A percentile compares a stretch with the other conserved stretches of the same genome.
phyloP scores from a whole-genome alignment of 352 stramenopile species.

The Phytopythium delawarense region DNA sequence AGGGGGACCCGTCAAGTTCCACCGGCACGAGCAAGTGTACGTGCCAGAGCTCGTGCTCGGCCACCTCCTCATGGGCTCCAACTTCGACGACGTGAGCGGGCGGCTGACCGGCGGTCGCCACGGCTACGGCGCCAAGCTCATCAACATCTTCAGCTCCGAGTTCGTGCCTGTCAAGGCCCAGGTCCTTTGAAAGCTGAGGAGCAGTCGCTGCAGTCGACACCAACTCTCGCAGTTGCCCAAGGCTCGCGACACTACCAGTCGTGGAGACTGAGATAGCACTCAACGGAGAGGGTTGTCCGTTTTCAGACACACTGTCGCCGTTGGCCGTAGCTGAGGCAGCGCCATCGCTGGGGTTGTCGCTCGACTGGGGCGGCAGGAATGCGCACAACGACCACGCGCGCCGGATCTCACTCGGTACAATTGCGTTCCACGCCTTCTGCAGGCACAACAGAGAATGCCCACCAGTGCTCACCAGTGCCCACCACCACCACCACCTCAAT shows the following conservation, averaged over 20 bases:
- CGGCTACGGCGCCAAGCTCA: conserved; percentile 96
- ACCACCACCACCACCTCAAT: not conserved
- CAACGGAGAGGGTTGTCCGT: not conserved
- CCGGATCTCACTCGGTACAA: conserved; percentile 27
- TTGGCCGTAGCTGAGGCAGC: conserved; percentile 3
- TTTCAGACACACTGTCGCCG: conserved; percentile 8
- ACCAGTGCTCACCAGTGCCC: conserved; percentile 5
- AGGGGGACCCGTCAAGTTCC: conserved; percentile 88
- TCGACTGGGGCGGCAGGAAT: conserved; percentile 26
- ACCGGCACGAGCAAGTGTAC: conserved; percentile 97
- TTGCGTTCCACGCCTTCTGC: conserved; percentile 37
- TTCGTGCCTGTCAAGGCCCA: conserved; percentile 85
- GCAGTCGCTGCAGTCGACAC: conserved; percentile 19
- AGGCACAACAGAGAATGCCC: conserved; percentile 42
- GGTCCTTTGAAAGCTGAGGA: conserved; percentile 18
- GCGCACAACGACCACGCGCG: conserved; percentile 35
- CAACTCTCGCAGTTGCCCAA: conserved; percentile 13
- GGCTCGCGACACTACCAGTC: conserved; percentile 3
- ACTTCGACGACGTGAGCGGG: conserved; percentile 98
- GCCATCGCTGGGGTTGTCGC: conserved; percentile 13
- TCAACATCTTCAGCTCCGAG: conserved; percentile 99
- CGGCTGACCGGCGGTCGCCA: conserved; percentile 96
- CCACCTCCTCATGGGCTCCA: conserved; percentile 97
- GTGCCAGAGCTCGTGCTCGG: conserved; percentile 98
- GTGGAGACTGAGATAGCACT: not conserved